Conservation (phyloP, 257 asterid genomes). For the Jacaranda copaia region DNA sequence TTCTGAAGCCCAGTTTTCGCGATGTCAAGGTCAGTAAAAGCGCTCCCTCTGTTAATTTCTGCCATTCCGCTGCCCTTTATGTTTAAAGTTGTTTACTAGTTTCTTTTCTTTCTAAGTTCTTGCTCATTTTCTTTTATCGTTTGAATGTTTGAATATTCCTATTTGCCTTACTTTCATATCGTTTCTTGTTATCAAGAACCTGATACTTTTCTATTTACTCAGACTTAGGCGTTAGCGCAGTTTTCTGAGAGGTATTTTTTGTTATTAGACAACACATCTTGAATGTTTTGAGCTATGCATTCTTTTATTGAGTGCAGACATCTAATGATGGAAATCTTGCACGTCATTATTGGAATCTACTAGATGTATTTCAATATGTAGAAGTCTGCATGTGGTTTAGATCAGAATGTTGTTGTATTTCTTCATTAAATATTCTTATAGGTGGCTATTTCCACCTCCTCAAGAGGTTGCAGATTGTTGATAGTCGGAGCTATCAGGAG, state of each 20-base stretch:
- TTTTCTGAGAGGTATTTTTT: not conserved
- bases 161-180: not conserved
- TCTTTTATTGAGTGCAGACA: constrained; percentile 15
- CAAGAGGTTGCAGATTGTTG: constrained; percentile 60
- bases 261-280: constrained; percentile 1
- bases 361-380: not conserved
- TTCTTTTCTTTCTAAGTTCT: constrained; percentile 1
- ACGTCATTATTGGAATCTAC: constrained; percentile 4
- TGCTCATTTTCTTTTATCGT: not conserved
- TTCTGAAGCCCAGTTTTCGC: constrained; percentile 37
- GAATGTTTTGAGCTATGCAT: constrained; percentile 3
- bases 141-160: too few relatives aligned
- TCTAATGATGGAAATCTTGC: constrained; percentile 2
- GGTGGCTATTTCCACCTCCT: constrained; percentile 36
- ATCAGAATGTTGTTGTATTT: constrained; percentile 29
- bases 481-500: constrained; percentile 47
- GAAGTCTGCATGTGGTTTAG: constrained; percentile 18
- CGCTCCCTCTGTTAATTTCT: not conserved
- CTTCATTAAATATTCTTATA: constrained; percentile 19
- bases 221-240: not conserved
- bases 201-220: not conserved
- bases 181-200: constrained; percentile 2
- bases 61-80: not conserved
- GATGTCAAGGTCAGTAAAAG: constrained; percentile 52
- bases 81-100: not conserved